Evolutionary conservation across 306 rosid genomes (phyloP).

Genomic region (Vicia villosa): DNA sequence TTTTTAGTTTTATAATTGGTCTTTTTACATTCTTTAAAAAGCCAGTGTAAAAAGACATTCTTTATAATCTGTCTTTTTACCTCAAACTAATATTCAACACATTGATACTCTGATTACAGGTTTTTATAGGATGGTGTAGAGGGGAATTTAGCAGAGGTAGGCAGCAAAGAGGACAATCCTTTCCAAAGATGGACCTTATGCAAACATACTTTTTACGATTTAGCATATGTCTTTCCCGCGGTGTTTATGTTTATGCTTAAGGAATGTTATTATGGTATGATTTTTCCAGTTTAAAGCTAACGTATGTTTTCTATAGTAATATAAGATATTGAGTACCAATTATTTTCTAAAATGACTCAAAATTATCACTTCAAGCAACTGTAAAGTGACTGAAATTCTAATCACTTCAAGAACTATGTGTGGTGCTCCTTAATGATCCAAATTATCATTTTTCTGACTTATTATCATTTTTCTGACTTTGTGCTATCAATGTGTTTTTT

Average conservation of each 20-base stretch:
- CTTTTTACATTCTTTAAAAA: no score
- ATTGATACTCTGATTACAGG: constrained; percentile 11
- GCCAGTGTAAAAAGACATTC: no score
- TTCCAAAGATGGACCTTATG: constrained; percentile 47
- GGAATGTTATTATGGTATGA: constrained; percentile 75
- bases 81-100: constrained; percentile 15
- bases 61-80: no score
- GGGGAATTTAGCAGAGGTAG: constrained; percentile 42
- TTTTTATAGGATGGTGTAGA: constrained; percentile 64
- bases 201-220: constrained; percentile 68
- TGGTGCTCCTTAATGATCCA: constrained; percentile 78
- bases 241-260: constrained; percentile 79
- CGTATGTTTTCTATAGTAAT: constrained; percentile 11
- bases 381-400: constrained; percentile 88
- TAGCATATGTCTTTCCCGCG: constrained; percentile 69
- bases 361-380: constrained; percentile 75
- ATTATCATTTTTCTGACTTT: no score
- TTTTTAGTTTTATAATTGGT: no score
- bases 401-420: constrained; percentile 76
- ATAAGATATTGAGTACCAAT: constrained; percentile 1
- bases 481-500: no score
- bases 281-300: constrained; percentile 7
- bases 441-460: no score
- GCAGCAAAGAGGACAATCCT: constrained; percentile 36
- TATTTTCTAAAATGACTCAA: constrained; percentile 36